phyloP scores from a whole-genome alignment of 164 flowering plant species.

The Vitis riparia region DNA sequence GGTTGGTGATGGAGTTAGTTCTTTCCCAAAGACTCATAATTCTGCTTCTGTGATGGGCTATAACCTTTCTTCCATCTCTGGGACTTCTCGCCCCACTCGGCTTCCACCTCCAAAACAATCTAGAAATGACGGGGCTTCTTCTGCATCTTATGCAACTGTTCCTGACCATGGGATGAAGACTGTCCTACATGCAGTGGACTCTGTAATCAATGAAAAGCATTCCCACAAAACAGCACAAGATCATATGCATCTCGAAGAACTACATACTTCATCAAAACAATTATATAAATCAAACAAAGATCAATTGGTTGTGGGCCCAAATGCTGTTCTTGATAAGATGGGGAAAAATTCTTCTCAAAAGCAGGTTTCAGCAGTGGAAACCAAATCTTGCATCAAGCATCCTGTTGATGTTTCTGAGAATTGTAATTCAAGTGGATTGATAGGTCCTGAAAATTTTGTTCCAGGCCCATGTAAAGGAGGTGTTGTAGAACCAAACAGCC shows the following conservation, averaged over 20 bases:
- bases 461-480: slow-evolving; percentile 19
- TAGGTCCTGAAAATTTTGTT: slow-evolving; percentile 22
- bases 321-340: slow-evolving; percentile 13
- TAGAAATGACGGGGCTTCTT: slow-evolving; percentile 25
- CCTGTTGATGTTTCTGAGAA: slow-evolving; percentile 27
- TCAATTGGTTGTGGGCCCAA: slow-evolving; percentile 16
- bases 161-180: slow-evolving; percentile 20
- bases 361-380: slow-evolving; percentile 16
- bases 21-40: slow-evolving; percentile 27
- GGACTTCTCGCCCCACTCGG: slow-evolving; percentile 24
- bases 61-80: slow-evolving; percentile 23
- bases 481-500: slow-evolving; percentile 10
- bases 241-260: slow-evolving; percentile 25
- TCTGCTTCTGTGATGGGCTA: slow-evolving; percentile 15
- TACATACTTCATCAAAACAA: slow-evolving; percentile 20
- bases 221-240: slow-evolving; percentile 15
- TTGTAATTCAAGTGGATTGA: slow-evolving; percentile 15
- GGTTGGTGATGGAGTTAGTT: slow-evolving; percentile 26
- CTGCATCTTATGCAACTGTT: slow-evolving; percentile 24
- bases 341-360: slow-evolving; percentile 16
- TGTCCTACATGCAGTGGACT: slow-evolving; percentile 4
- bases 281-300: slow-evolving; percentile 27
- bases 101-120: slow-evolving; percentile 28
- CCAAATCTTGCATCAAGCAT: slow-evolving; percentile 22
- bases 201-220: slow-evolving; percentile 26